A percentile compares a stretch with the other conserved stretches of the same genome.
These are phyloP conservation scores for Bremia lactucae DNA, from an alignment of 352 stramenopile species.

Conservation along the genomic window DNA sequence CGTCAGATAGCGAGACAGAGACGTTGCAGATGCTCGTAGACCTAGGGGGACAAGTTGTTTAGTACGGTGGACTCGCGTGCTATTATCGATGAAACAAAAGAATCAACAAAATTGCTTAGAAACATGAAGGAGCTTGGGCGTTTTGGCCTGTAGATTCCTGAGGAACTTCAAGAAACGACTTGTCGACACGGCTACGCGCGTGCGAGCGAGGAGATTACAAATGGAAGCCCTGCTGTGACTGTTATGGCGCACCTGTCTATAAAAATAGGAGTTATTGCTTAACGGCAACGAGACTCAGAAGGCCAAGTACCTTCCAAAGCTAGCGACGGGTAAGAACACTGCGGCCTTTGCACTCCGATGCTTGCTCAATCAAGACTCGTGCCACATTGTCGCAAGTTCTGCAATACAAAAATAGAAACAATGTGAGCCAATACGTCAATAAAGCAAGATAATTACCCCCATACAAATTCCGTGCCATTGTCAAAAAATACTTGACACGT, in stretches of 20 bases:
- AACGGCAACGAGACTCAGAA: conserved; percentile 80
- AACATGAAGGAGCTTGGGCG: conserved; percentile 79
- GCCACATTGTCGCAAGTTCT: conserved; percentile 83
- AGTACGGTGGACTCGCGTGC: conserved; percentile 45
- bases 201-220: conserved; percentile 77
- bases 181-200: conserved; percentile 80
- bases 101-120: conserved; percentile 52
- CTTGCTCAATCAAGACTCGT: conserved; percentile 84
- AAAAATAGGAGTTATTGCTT: conserved; percentile 78
- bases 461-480: too few species aligned
- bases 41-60: conserved; percentile 74
- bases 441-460: too few species aligned
- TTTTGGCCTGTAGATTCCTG: conserved; percentile 78
- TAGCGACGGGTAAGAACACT: conserved; percentile 79
- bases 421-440: too few species aligned
- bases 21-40: conserved; percentile 82
- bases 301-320: conserved; percentile 82
- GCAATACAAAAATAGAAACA: too few species aligned
- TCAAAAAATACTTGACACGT: too few species aligned
- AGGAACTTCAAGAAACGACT: conserved; percentile 65
- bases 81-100: conserved; percentile 77
- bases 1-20: conserved; percentile 57
- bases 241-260: conserved; percentile 86
- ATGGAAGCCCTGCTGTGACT: conserved; percentile 66
- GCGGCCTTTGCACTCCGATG: conserved; percentile 81